Evolutionary conservation across 2,329 filamentous ascomycete genomes (phyloP), one percentile per base, ranked within the genome.

Genomic region (Fusarium sublunatum): DNA sequence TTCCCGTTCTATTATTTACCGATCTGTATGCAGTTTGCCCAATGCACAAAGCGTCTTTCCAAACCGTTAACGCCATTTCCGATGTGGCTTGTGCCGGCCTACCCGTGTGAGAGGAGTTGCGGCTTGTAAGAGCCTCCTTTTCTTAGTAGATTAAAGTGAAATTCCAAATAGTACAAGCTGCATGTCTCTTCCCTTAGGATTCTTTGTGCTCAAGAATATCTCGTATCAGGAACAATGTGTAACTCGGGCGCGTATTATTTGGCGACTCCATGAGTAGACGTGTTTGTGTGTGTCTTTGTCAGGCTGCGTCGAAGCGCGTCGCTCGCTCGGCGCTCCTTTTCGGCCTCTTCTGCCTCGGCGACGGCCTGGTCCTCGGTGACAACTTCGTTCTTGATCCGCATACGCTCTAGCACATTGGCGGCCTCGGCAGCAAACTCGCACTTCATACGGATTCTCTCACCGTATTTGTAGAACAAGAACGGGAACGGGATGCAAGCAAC

Each of bases 391-490:
- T 74, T 71, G 51, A 70, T 58, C 43, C 73, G 73, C 75, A 82
- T 81, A 61, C 73, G 73, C 62, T 76, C 74, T 75, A 90, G 80
- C 58, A 90, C 84, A 10, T 79, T 81, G 28, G 88, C 87, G 7
- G 89, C 86, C 74, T 91, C 83, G 9, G 86, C 83, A 6, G 90
- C 86, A 70, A 84, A 93, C 77, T 89, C 88, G 82, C 90, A 92
- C 70, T 81, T 85, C 73, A 82, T 78, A 22, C 90, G 83, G 67
- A 93, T 89, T 9, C 48, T 46, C 32, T 70, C 26, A 62, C 91
- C 91, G 73, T 91, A 92, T 67, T 84, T 87, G 78, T 91, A 91
- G 75, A 94, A 91, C 13, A 94, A 74, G 74, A 91, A 89, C 0
- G 91, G 91, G 70, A 91, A 89, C 0, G 91, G 90, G 15, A 92